Base-by-base conservation (phyloP, 2,329 filamentous ascomycete species). In the Xylariaceae sp. region DNA sequence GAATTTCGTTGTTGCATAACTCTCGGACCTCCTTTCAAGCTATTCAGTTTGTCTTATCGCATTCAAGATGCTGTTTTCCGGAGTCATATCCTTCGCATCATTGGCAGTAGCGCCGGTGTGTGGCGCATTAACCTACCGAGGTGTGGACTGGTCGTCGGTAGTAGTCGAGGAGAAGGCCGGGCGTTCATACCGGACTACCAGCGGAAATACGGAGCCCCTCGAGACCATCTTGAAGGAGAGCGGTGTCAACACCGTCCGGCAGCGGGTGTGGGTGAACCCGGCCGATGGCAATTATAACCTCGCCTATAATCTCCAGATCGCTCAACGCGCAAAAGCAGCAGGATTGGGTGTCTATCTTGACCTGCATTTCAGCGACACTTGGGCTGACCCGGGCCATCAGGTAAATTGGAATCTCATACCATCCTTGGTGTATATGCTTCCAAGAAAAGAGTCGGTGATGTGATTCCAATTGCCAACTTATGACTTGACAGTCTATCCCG, bases 231-330 rank as follows among this genome's bases (percentile, higher is more conserved):
- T 90, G 2, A 80, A 77, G 2, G 74, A 74, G 9, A 82, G 78
- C 34, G 88, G 87, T 11, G 82, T 88, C 65, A 90, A 89, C 72
- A 87, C 83, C 0, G 83, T 89, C 51, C 82, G 87, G 15, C 87
- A 90, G 71, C 80, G 88, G 30, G 73, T 90, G 49, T 90, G 87
- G 88, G 87, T 90, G 23, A 88, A 87, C 65, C 83, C 85, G 0
- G 75, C 80, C 9, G 79, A 83, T 64, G 85, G 86, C 51, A 78
- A 80, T 65, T 90, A 90, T 72, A 82, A 88, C 71, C 77, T 90
- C 48, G 82, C 82, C 60, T 90, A 90, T 73, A 90, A 89, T 69
- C 69, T 91, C 62, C 74, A 81, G 57, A 78, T 90, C n/a, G 88
- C 85, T 2, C 81, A 81, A 69, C 79, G 87, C 54, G 85, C 86